Evolutionary conservation across 106 monocot genomes (phyloP), one percentile per base, ranked within the genome.

Genomic region (Iris macrosiphon): DNA sequence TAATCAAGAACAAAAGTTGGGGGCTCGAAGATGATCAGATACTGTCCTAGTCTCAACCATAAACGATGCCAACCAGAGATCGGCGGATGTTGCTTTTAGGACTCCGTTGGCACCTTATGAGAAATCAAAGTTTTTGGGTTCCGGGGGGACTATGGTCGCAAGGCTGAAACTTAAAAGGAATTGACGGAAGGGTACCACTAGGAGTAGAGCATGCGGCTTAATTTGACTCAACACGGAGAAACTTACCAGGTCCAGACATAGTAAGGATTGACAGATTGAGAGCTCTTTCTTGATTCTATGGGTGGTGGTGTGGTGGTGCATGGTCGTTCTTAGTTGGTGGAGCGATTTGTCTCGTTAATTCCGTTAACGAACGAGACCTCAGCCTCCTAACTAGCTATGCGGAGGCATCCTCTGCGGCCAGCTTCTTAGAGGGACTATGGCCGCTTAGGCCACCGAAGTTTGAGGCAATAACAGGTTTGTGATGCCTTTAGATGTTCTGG

Each of bases 401-500:
- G 0, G 64, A 72, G 57, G 40, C 38, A 62, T 57, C 63, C 74
- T 79, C 68, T 59, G 64, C 27, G n/a, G n/a, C n/a, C n/a, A n/a
- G n/a, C n/a, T n/a, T n/a, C n/a, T n/a, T n/a, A 80, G 75, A 80
- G 80, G 80, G 80, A 80, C 75, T 66, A 75, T 75, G 80, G 80
- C 66, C 80, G 71, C 42, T 75, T 67, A 80, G 80, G 75, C 80
- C 75, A 75, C 66, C 66, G 75, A 80, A 70, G 74, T 80, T 75
- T 80, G 80, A 80, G 75, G 80, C 75, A 80, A 80, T 82, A 76
- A 82, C 76, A 82, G 82, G 82, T 82, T 77, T 82, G 77, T 77
- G 82, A 82, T 82, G 82, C 82, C 82, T 77, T 82, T 82, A 82
- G 82, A 77, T 82, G 77, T 82, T 77, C 69, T 82, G 82, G 82